Percentiles rank a stretch among this genome's conserved stretches.
Conservation (phyloP, 345 rosid species). For the Luvunga scandens region DNA sequence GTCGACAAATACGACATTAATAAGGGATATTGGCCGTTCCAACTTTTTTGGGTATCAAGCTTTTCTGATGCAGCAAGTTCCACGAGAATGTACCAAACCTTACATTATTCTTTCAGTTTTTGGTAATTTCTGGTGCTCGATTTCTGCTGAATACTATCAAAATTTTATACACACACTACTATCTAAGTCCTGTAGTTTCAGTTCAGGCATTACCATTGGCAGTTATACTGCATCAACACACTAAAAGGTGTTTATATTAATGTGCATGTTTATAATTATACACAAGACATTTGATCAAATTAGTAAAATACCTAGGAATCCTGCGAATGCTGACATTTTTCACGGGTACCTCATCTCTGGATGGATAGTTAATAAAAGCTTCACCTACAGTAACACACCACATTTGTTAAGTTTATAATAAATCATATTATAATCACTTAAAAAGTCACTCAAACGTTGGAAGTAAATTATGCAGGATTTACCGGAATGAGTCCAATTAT, state of each 20-base stretch:
- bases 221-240: no score
- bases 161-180: neutral
- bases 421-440: neutral
- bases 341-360: conserved; percentile 51
- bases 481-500: conserved; percentile 66
- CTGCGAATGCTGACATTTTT: conserved; percentile 55
- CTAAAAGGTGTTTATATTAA: neutral
- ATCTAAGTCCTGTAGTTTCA: neutral
- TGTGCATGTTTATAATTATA: neutral
- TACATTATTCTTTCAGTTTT: neutral
- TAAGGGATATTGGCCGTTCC: neutral
- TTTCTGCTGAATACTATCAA: neutral
- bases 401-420: neutral
- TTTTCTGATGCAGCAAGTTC: neutral
- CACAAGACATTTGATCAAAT: no score
- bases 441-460: neutral
- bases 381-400: conserved; percentile 35
- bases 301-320: conserved; percentile 53
- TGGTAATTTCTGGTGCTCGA: neutral
- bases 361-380: conserved; percentile 52
- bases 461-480: conserved; percentile 2
- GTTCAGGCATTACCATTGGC: neutral
- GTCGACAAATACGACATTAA: neutral
- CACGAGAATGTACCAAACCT: neutral
- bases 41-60: neutral